Conservation (phyloP, 2,329 filamentous ascomycete species). For the Pseudogymnoascus sp. region DNA sequence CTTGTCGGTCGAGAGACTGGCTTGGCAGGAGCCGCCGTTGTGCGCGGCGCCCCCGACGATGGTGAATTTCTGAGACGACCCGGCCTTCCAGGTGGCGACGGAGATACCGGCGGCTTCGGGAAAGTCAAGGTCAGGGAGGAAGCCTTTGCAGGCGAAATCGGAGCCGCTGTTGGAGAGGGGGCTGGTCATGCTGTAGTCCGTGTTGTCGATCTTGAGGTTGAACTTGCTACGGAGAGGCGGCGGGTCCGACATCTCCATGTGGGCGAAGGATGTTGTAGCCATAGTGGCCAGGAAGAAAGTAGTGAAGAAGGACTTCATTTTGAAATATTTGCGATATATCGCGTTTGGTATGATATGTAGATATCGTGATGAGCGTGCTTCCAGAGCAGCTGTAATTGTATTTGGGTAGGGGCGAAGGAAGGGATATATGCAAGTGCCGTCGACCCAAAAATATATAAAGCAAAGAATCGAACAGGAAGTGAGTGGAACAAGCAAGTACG, state of each 20-base stretch:
- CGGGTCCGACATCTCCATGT: conserved; percentile 19
- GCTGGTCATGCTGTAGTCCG: conserved; percentile 15
- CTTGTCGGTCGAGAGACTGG: conserved; percentile 50
- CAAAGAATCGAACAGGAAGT: background rate
- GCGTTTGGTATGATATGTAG: background rate
- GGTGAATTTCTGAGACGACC: conserved; percentile 42
- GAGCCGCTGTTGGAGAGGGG: conserved; percentile 8
- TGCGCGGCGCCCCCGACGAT: conserved; percentile 41
- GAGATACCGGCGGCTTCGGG: conserved; percentile 33
- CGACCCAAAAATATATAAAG: background rate
- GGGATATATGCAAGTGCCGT: background rate
- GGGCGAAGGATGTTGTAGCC: conserved; percentile 6
- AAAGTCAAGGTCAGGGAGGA: background rate
- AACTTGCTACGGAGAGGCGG: conserved; percentile 13
- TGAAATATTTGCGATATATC: background rate
- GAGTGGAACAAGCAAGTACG: background rate
- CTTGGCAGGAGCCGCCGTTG: conserved; percentile 51
- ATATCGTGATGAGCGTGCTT: background rate
- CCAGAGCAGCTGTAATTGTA: conserved; percentile 2
- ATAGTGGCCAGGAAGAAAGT: background rate
- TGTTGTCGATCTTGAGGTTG: conserved; percentile 10
- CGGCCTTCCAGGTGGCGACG: conserved; percentile 42
- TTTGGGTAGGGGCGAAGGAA: background rate
- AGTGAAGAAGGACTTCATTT: background rate
- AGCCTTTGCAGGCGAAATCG: conserved; percentile 20